Conservation (phyloP, 306 rosid genomes). For the Vigna unguiculata region DNA sequence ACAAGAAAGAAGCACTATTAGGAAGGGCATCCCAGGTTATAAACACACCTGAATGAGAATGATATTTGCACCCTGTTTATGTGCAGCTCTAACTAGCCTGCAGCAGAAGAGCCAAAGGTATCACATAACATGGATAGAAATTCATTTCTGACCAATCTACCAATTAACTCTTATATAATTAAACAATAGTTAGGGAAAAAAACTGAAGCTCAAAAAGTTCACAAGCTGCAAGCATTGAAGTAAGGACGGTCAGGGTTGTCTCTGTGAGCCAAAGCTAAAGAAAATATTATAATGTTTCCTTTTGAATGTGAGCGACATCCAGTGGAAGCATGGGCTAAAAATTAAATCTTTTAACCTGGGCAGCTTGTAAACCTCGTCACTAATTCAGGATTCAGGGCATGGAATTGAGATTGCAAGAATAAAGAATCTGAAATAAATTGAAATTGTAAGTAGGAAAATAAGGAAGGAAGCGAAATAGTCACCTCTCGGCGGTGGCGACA, state of each 20-base stretch:
- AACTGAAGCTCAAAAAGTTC: conserved; percentile 12
- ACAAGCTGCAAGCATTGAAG: neutral
- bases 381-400: neutral
- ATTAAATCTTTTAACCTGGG: conserved; percentile 37
- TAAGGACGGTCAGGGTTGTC: conserved; percentile 1
- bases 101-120: conserved; percentile 49
- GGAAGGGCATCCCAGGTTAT: conserved; percentile 14
- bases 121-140: conserved; percentile 30
- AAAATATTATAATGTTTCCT: neutral
- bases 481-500: conserved; percentile 88
- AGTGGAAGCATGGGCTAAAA: conserved; percentile 24
- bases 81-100: conserved; percentile 93
- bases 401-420: conserved; percentile 3
- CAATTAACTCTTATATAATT: neutral
- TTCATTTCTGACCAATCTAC: conserved; percentile 4
- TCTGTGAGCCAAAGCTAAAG: neutral
- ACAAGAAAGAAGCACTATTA: conserved; percentile 14
- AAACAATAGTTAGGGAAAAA: conserved; percentile 7
- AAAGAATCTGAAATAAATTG: neutral
- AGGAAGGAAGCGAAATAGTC: neutral
- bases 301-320: neutral
- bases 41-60: conserved; percentile 85
- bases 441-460: conserved; percentile 2
- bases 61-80: conserved; percentile 82
- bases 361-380: conserved; percentile 10